Evolutionary conservation across 768 basidiomycete species (phyloP).

Genomic region (Mycena venus): DNA sequence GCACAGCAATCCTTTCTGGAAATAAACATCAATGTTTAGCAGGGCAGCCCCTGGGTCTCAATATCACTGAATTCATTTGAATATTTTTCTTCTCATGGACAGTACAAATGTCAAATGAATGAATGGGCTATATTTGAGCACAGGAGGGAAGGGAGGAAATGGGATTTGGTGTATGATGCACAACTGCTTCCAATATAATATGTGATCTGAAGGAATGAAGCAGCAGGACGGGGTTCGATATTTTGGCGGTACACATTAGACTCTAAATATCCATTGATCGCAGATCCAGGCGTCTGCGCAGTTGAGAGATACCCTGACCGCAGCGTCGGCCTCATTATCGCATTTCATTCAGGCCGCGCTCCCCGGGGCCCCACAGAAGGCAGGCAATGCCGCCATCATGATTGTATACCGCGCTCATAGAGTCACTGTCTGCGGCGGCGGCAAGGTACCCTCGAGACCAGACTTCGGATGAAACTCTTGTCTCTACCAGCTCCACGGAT

Average conservation of each 20-base stretch:
- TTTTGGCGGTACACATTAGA: too few relatives aligned
- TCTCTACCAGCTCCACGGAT: too few relatives aligned
- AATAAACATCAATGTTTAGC: not conserved
- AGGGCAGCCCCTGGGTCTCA: not conserved
- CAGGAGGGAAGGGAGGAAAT: not conserved
- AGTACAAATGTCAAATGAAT: too few relatives aligned
- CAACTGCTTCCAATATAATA: not conserved
- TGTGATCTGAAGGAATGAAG: too few relatives aligned
- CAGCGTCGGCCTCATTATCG: not conserved
- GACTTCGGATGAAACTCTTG: not conserved
- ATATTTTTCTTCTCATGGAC: too few relatives aligned
- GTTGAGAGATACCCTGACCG: not conserved
- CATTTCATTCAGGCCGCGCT: not conserved
- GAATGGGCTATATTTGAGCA: too few relatives aligned
- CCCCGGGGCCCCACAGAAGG: not conserved
- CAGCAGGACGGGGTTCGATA: too few relatives aligned
- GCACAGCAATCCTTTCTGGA: not conserved
- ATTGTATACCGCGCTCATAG: not conserved
- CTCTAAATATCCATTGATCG: not conserved
- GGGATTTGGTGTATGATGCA: constrained; percentile 10
- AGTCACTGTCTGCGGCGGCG: not conserved
- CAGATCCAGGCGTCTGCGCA: not conserved
- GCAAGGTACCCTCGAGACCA: too few relatives aligned
- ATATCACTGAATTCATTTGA: not conserved
- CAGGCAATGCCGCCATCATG: not conserved